phyloP scores from a whole-genome alignment of 1,284 basidiomycete genomes.

The Moniliella sp. region DNA sequence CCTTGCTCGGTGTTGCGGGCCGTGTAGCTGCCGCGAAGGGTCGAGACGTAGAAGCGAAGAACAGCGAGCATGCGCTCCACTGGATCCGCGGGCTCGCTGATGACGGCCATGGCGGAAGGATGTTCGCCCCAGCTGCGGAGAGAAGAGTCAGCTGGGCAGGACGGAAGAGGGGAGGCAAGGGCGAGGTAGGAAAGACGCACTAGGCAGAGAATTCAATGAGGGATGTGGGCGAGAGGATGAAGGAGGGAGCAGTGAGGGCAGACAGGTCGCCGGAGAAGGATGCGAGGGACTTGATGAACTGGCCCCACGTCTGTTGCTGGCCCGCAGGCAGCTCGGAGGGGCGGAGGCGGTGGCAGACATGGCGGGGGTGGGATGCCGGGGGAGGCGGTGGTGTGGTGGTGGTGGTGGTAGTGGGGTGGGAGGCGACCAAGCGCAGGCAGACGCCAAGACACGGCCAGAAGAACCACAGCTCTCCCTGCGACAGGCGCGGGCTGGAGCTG shows the following conservation, averaged over 20 bases:
- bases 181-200: conserved; percentile 1
- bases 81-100: conserved; percentile 20
- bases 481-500: too few relatives aligned
- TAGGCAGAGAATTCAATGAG: conserved; percentile 30
- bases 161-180: background rate
- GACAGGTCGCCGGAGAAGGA: conserved; percentile 56
- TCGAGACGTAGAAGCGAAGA: conserved; percentile 37
- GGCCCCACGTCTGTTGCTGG: too few relatives aligned
- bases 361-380: too few relatives aligned
- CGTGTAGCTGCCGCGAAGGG: conserved; percentile 82
- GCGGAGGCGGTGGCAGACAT: background rate
- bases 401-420: too few relatives aligned
- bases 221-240: conserved; percentile 36
- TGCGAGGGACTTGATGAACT: conserved; percentile 29
- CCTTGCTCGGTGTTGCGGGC: conserved; percentile 41
- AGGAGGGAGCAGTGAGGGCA: conserved; percentile 65
- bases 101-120: conserved; percentile 18
- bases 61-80: conserved; percentile 31
- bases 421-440: too few relatives aligned
- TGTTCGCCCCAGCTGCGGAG: conserved; percentile 27
- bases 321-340: background rate
- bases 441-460: too few relatives aligned
- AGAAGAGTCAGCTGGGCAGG: background rate
- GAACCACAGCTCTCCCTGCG: too few relatives aligned
- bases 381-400: too few relatives aligned